Evolutionary conservation across 2,329 filamentous ascomycete genomes (phyloP), one percentile per base, ranked within the genome.

Genomic region (Pseudodiploospora longispora): DNA sequence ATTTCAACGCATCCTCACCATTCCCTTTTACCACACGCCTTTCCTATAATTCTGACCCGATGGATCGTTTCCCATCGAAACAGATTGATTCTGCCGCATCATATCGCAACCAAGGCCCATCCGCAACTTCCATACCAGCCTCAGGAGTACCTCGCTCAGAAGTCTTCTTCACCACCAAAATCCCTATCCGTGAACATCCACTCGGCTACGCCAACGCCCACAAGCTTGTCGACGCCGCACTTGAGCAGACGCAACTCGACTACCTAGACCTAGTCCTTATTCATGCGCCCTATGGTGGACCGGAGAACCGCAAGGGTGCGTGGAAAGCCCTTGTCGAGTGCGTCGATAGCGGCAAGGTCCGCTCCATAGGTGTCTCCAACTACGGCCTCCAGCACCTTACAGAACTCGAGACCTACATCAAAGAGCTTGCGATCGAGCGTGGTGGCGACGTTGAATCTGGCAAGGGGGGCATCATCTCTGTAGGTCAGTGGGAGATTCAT

Each of bases 401-500:
- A 38, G 78, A 83, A 60, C 65, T 83, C 30, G 74, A 80, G 60
- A 58, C 56, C 44, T 72, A 80, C 60, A 81, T 80, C 46, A 67
- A 65, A 42, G 76, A 82, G 60, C 74, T 82, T 1, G 82, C 85
- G 55, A 58, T 60, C 12, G 77, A 79, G 61, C 73, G 76, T 36
- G 74, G 80, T 38, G 79, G 78, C 1, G 19, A 19, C 19, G 19
- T 19, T 19, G 19, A 19, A 19, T 66, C 70, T 46, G 82, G 81
- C 7, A 82, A 79, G 52, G 81, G 78, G 37, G 87, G 87, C 27
- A 69, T 87, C 35, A 75, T 95, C 56, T 85, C 82, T 48, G 85
- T 95, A 33, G 89, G 87, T 35, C 90, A 95, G 65, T 88, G 85
- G 65, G 90, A 96, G 66, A 68, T 96, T 8, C 90, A 96, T 64